phyloP scores from a whole-genome alignment of 2,329 filamentous ascomycete species.

The Rhynchosporium graminicola region DNA sequence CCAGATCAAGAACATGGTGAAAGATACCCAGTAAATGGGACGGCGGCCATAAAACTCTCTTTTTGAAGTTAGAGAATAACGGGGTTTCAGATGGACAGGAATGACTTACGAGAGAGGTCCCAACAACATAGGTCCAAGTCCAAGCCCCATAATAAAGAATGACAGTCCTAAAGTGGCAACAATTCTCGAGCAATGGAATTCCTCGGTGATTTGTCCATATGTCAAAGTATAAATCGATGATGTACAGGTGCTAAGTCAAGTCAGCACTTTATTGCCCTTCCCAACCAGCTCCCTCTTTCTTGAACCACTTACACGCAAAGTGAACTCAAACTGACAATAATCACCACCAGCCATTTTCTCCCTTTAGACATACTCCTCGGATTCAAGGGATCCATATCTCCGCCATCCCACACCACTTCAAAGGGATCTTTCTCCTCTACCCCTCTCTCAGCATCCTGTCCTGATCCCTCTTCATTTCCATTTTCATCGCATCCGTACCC shows the following conservation, averaged over 20 bases:
- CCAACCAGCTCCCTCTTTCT: not conserved
- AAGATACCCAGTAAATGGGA: conserved; percentile 76
- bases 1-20: conserved; percentile 75
- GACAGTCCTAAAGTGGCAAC: conserved; percentile 81
- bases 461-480: conserved; percentile 27
- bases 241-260: conserved; percentile 65
- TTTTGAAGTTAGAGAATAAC: conserved; percentile 5
- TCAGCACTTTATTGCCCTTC: conserved; percentile 8
- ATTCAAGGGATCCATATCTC: conserved; percentile 69
- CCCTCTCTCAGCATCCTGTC: conserved; percentile 23
- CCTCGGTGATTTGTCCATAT: conserved; percentile 72
- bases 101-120: conserved; percentile 51
- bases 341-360: conserved; percentile 79
- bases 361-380: conserved; percentile 66
- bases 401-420: conserved; percentile 73
- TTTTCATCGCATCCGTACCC: conserved; percentile 41
- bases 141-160: conserved; percentile 77
- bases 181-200: conserved; percentile 70
- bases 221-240: conserved; percentile 89
- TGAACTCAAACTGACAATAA: conserved; percentile 72
- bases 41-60: conserved; percentile 76
- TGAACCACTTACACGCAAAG: conserved; percentile 75
- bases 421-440: conserved; percentile 50
- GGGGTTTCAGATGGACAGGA: conserved; percentile 20
- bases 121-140: conserved; percentile 56